Conservation (phyloP, 306 rosid species). For the Pyrus bretschneideri region DNA sequence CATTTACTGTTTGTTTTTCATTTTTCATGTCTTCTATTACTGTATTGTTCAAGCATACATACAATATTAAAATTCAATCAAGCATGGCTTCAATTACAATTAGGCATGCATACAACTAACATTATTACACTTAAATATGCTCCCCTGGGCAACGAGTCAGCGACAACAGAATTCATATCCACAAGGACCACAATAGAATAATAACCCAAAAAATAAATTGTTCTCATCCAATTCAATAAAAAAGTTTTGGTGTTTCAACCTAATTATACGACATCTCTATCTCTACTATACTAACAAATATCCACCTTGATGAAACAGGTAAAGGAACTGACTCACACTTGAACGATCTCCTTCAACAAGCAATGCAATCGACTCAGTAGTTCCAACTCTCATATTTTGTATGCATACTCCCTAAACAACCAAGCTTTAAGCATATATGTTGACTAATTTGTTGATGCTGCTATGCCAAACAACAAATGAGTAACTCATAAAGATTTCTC, state of each 20-base stretch:
- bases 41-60: no score
- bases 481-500: background rate
- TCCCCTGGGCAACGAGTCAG: no score
- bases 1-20: no score
- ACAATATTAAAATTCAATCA: no score
- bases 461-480: background rate
- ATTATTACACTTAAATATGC: no score
- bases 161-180: no score
- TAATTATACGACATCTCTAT: background rate
- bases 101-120: no score
- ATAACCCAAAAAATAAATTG: no score
- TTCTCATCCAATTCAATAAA: no score
- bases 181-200: no score
- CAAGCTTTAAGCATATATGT: background rate
- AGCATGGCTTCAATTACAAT: no score
- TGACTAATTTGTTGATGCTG: background rate
- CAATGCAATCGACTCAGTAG: background rate
- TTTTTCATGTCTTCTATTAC: no score
- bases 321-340: background rate
- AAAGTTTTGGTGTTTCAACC: background rate
- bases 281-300: background rate
- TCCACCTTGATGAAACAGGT: background rate
- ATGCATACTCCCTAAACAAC: background rate
- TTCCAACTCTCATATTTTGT: background rate
- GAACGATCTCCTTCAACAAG: background rate